Percentiles rank a stretch among this genome's conserved stretches.
phyloP scores from a whole-genome alignment of 2,329 filamentous ascomycete genomes.

The Microsporum ferrugineum region DNA sequence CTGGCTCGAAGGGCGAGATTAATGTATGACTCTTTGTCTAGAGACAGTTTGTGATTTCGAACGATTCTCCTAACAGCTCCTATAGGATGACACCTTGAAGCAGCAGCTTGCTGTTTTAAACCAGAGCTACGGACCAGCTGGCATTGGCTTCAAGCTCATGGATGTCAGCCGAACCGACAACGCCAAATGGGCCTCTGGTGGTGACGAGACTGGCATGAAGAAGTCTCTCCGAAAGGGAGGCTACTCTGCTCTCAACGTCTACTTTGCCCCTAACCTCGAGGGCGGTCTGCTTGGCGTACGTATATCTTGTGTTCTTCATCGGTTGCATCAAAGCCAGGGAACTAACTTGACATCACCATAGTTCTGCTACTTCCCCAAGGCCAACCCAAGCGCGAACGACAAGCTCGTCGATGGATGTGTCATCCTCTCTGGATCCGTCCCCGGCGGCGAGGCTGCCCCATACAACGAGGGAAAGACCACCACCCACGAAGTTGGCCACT shows the following conservation, averaged over 20 bases:
- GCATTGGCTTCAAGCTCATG: conserved; percentile 12
- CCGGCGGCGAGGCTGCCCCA: conserved; percentile 15
- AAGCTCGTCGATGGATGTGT: conserved; percentile 18
- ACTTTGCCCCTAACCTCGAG: conserved; percentile 14
- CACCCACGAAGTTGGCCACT: conserved; percentile 26
- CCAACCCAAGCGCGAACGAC: not conserved
- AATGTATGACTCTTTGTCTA: conserved; percentile 17
- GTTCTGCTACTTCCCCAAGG: conserved; percentile 9
- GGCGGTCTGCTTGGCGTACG: conserved; percentile 8
- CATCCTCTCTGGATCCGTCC: conserved; percentile 16
- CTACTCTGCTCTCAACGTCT: conserved; percentile 21
- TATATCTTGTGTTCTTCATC: not conserved
- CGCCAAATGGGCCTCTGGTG: conserved; percentile 11
- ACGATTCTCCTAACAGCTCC: not conserved
- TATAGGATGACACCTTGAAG: conserved; percentile 8
- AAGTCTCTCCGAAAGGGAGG: conserved; percentile 17
- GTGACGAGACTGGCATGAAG: conserved; percentile 12
- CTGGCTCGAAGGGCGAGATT: conserved; percentile 24
- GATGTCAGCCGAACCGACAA: conserved; percentile 11
- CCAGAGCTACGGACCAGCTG: conserved; percentile 8
- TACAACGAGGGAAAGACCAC: conserved; percentile 20
- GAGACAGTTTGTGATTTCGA: not conserved
- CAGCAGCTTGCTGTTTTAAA: conserved; percentile 14
- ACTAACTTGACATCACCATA: not conserved
- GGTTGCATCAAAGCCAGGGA: not conserved